Evolutionary conservation across 345 rosid species (phyloP).

Genomic region (Lenwebbia sp.): DNA sequence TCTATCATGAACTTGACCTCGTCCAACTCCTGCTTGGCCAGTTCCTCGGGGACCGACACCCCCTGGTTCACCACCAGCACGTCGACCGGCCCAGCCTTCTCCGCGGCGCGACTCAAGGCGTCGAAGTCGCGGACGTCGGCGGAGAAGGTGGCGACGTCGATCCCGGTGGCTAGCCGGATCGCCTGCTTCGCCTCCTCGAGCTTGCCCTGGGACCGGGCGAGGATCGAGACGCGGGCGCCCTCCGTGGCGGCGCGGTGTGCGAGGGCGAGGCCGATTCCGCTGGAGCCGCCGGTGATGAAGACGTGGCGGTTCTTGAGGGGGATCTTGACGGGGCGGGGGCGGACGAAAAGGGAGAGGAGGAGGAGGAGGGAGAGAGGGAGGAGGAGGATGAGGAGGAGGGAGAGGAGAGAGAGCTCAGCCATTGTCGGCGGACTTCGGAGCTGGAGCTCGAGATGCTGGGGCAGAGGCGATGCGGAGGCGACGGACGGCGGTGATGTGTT

Average conservation of each 20-base stretch:
- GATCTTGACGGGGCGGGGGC: slow-evolving; percentile 49
- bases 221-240: slow-evolving; percentile 71
- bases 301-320: slow-evolving; percentile 71
- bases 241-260: slow-evolving; percentile 63
- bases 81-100: slow-evolving; percentile 56
- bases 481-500: background rate
- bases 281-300: slow-evolving; percentile 87
- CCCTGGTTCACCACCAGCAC: slow-evolving; percentile 86
- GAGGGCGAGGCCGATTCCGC: slow-evolving; percentile 81
- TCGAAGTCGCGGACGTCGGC: slow-evolving; percentile 76
- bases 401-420: background rate
- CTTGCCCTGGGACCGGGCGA: slow-evolving; percentile 47
- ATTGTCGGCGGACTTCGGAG: background rate
- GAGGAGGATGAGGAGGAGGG: slow-evolving; percentile 21
- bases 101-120: slow-evolving; percentile 32
- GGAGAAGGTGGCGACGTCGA: slow-evolving; percentile 51
- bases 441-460: background rate
- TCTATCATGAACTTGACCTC: slow-evolving; percentile 68
- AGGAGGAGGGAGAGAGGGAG: slow-evolving; percentile 32
- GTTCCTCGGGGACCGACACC: slow-evolving; percentile 45
- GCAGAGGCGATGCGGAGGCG: background rate
- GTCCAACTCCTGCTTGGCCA: slow-evolving; percentile 49
- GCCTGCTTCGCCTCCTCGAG: slow-evolving; percentile 58
- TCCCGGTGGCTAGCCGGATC: slow-evolving; percentile 56
- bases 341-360: slow-evolving; percentile 32